phyloP scores from a whole-genome alignment of 768 basidiomycete genomes.

The Pleurotus citrinopileatus region DNA sequence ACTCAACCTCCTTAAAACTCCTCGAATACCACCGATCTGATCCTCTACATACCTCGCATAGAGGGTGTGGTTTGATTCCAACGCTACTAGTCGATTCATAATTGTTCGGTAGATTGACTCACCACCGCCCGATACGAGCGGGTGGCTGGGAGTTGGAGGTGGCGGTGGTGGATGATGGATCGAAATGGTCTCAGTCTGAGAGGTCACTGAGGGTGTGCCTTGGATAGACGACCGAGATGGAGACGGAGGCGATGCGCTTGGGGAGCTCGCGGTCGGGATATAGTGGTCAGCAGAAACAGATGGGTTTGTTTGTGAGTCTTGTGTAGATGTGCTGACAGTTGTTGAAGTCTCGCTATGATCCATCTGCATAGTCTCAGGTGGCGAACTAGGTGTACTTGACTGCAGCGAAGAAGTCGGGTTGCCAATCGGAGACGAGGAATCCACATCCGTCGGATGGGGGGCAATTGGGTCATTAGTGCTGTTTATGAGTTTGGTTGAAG shows the following conservation, averaged over 20 bases:
- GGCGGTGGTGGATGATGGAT: constrained; percentile 10
- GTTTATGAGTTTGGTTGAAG: constrained; percentile 2
- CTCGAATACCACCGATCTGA: constrained; percentile 74
- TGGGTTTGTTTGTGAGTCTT: no score
- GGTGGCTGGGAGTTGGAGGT: constrained; percentile 8
- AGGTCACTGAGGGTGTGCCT: constrained; percentile 6
- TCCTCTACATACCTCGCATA: constrained; percentile 87
- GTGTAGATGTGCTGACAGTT: no score
- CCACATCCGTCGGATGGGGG: no score
- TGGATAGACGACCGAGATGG: constrained; percentile 5
- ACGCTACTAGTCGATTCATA: constrained; percentile 83
- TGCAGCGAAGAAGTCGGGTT: no score
- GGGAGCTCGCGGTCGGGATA: no score
- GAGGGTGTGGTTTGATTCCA: constrained; percentile 87
- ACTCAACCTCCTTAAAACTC: constrained; percentile 68
- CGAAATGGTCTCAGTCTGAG: constrained; percentile 3
- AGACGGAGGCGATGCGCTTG: neutral
- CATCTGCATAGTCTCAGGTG: no score
- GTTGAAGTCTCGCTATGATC: no score
- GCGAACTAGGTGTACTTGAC: neutral
- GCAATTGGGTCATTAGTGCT: neutral
- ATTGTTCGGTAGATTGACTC: constrained; percentile 97
- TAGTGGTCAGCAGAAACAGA: no score
- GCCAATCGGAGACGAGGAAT: no score
- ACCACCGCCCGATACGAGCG: constrained; percentile 32